Evolutionary conservation across 805 yeast species (phyloP), one percentile per base, ranked within the genome.

Genomic region (Cyberlindnera veronae): DNA sequence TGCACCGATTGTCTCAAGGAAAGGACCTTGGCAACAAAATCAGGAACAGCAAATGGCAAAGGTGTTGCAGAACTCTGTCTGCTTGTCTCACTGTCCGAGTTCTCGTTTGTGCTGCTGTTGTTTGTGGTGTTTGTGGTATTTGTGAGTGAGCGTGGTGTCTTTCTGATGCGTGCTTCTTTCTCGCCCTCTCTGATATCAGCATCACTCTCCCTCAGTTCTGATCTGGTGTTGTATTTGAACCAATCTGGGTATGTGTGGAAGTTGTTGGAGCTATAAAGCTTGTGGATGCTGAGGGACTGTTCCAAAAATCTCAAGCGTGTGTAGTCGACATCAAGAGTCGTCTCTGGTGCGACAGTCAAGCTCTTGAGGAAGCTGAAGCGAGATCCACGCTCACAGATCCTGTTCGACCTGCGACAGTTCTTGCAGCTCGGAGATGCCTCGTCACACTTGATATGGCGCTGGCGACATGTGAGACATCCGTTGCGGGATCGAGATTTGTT

Each of bases 401-500:
- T 61, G 22, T 69, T 66, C 9, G 77, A 68, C 38, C 69, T 69
- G 34, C 66, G 57, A 51, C 81, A 63, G 60, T 76, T 77, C 36
- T 66, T 66, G 57, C 84, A 78, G 16, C 67, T 68, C 2, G 82
- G 83, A 26, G 63, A 62, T 27, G 66, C 68, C 51, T 77, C 83
- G 54, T 78, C 83, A 58, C 84, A 78, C 51, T 77, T 77, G 64
- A 78, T 73, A 50, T 79, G 79, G 34, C 82, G 68, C 42, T 71
- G 71, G 26, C 82, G 69, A 52, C 84, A 78, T 10, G 81, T 77
- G 37, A 74, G 58, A 53, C 84, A 77, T 13, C 84, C 84, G 21
- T 53, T 53, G 40, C 65, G 51, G 17, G 66, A 58, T 37, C 67
- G 34, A 1, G 48, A 27, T 17, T 32, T 38, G 36, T 36, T 33